Evolutionary conservation across 2,329 filamentous ascomycete genomes (phyloP).

Genomic region (Cytospora paraplurivora): DNA sequence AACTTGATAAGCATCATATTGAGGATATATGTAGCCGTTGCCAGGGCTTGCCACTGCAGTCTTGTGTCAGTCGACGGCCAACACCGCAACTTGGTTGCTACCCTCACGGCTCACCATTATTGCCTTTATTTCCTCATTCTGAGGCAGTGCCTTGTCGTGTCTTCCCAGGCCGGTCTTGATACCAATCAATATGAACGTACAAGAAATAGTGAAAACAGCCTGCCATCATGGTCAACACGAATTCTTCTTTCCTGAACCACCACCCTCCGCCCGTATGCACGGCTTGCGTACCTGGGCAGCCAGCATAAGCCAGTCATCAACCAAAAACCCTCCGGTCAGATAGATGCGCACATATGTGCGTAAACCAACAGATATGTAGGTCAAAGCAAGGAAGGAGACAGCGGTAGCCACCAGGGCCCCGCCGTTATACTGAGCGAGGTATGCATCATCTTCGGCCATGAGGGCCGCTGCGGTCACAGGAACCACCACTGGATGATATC

Average conservation of each 20-base stretch:
- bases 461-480: slow-evolving; percentile 19
- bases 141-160: slow-evolving; percentile 49
- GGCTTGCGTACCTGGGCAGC: slow-evolving; percentile 45
- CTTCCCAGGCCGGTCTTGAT: slow-evolving; percentile 47
- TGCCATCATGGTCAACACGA: slow-evolving; percentile 32
- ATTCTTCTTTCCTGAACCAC: slow-evolving; percentile 3
- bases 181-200: slow-evolving; percentile 48
- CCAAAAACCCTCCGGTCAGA: slow-evolving; percentile 48
- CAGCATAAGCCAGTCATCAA: slow-evolving; percentile 59
- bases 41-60: slow-evolving; percentile 52
- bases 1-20: slow-evolving; percentile 61
- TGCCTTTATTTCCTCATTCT: slow-evolving; percentile 46
- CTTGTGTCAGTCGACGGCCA: not conserved
- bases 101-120: slow-evolving; percentile 45
- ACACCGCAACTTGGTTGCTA: slow-evolving; percentile 1
- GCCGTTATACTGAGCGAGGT: slow-evolving; percentile 45
- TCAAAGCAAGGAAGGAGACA: slow-evolving; percentile 42
- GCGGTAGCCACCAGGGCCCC: slow-evolving; percentile 41
- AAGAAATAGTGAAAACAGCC: slow-evolving; percentile 51
- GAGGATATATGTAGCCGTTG: slow-evolving; percentile 52
- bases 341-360: slow-evolving; percentile 48
- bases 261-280: not conserved
- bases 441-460: slow-evolving; percentile 39
- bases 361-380: slow-evolving; percentile 46
- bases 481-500: not conserved